Percentiles rank a stretch among this genome's conserved stretches.
These are phyloP conservation scores for Trichoderma gracile DNA, from an alignment of 2,329 filamentous ascomycete genomes.

Conservation along the genomic window DNA sequence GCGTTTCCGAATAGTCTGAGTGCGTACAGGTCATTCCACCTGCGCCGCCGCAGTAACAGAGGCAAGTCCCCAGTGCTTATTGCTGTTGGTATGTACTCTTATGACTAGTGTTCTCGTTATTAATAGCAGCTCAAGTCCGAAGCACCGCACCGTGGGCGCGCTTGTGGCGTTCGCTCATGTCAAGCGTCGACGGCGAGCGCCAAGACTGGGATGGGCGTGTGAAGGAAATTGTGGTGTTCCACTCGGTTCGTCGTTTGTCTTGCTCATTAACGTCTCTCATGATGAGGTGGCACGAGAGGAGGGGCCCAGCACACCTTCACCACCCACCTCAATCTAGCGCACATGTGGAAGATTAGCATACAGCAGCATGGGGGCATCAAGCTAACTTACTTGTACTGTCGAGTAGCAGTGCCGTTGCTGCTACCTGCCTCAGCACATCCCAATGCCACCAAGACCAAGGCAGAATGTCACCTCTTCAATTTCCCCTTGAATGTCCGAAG, in stretches of 20 bases:
- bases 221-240: conserved; percentile 23
- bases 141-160: conserved; percentile 6
- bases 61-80: background rate
- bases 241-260: conserved; percentile 6
- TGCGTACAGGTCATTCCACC: background rate
- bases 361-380: no score
- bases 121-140: conserved; percentile 18
- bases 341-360: conserved; percentile 16
- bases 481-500: background rate
- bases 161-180: conserved; percentile 17
- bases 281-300: conserved; percentile 23
- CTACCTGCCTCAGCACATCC: conserved; percentile 5
- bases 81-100: no score
- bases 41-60: background rate
- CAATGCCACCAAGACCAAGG: conserved; percentile 20
- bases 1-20: no score
- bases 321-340: conserved; percentile 7
- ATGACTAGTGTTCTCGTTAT: background rate
- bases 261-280: conserved; percentile 13
- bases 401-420: background rate
- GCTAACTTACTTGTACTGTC: no score
- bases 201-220: conserved; percentile 1
- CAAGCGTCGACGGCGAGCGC: background rate
- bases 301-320: conserved; percentile 2
- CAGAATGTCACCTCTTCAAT: conserved; percentile 18